These are phyloP conservation scores for Hemileia vastatrix DNA, from an alignment of 1,284 basidiomycete species.

Conservation along the genomic window DNA sequence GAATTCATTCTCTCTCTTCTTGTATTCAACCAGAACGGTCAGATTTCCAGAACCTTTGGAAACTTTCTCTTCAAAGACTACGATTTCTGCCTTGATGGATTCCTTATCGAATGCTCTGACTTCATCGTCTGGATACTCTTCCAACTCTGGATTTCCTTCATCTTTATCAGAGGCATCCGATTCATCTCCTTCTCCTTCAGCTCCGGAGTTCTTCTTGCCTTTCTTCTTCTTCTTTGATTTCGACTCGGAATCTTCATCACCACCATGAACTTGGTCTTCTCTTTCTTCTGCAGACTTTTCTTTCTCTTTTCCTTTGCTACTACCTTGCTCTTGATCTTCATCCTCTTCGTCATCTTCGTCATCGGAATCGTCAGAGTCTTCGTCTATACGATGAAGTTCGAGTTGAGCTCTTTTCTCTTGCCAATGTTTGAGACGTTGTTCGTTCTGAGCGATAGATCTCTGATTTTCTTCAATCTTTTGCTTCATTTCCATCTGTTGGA, in stretches of 20 bases:
- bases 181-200: slow-evolving; percentile 9
- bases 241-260: background rate
- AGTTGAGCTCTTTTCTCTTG: slow-evolving; percentile 31
- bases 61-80: slow-evolving; percentile 32
- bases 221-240: background rate
- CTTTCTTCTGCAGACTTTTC: background rate
- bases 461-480: slow-evolving; percentile 37
- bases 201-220: slow-evolving; percentile 21
- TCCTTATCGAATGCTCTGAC: slow-evolving; percentile 34
- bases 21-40: slow-evolving; percentile 40
- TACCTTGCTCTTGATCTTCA: slow-evolving; percentile 15
- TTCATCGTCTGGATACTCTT: slow-evolving; percentile 33
- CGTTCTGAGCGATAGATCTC: slow-evolving; percentile 31
- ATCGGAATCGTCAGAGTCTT: slow-evolving; percentile 27
- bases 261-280: background rate
- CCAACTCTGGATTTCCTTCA: slow-evolving; percentile 24
- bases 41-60: too few species aligned
- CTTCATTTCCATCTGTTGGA: too few species aligned
- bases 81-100: slow-evolving; percentile 28
- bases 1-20: slow-evolving; percentile 37
- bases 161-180: slow-evolving; percentile 17
- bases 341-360: slow-evolving; percentile 14
- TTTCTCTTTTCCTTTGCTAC: slow-evolving; percentile 23
- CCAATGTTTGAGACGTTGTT: slow-evolving; percentile 34
- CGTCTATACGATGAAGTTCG: slow-evolving; percentile 34